Evolutionary conservation across 2,329 filamentous ascomycete genomes (phyloP).

Genomic region (Hypoxylon rubiginosum): DNA sequence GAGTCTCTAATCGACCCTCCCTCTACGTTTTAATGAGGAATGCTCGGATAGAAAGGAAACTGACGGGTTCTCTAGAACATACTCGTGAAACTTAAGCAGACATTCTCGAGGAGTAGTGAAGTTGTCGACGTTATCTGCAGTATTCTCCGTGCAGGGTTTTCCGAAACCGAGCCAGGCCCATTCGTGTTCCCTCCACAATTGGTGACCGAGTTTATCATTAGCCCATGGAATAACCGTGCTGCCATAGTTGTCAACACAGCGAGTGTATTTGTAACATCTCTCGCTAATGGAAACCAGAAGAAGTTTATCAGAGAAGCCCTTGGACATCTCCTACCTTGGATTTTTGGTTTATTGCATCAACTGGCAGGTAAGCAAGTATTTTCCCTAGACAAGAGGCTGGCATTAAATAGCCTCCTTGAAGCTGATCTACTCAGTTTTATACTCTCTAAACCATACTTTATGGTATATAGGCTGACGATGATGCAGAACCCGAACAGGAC

Average conservation of each 20-base stretch:
- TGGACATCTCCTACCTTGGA: constrained; percentile 70
- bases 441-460: neutral
- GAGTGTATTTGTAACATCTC: constrained; percentile 75
- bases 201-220: constrained; percentile 75
- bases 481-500: constrained; percentile 70
- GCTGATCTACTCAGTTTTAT: neutral
- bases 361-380: constrained; percentile 65
- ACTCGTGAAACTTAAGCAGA: constrained; percentile 57
- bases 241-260: constrained; percentile 79
- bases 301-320: constrained; percentile 63
- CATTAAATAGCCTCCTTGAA: too few relatives aligned
- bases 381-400: neutral
- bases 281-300: constrained; percentile 60
- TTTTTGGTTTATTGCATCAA: constrained; percentile 71
- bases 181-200: constrained; percentile 79
- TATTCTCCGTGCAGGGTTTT: constrained; percentile 80
- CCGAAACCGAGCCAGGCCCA: constrained; percentile 78
- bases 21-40: constrained; percentile 39
- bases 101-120: constrained; percentile 73
- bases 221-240: constrained; percentile 71
- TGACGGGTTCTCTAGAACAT: constrained; percentile 42
- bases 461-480: constrained; percentile 23
- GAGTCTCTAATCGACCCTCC: constrained; percentile 47
- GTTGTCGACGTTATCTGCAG: constrained; percentile 79
- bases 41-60: constrained; percentile 64